Evolutionary conservation across 225 moss, liverwort and hornwort genomes (phyloP).

Genomic region (Bryoerythrophyllum caledonicum): DNA sequence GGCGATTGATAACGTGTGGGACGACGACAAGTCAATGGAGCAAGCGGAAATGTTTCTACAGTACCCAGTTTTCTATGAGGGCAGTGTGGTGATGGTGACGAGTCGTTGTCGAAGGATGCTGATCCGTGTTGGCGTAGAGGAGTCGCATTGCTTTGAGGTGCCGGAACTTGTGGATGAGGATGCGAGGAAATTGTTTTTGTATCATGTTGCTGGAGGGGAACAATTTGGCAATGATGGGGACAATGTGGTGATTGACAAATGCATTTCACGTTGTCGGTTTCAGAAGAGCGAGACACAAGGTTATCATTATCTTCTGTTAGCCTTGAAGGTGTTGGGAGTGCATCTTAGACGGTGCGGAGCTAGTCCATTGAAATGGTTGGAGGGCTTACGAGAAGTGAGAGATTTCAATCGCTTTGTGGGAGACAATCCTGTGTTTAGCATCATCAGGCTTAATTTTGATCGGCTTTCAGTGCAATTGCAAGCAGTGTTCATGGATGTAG

Average conservation of each 20-base stretch:
- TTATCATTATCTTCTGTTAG: not conserved
- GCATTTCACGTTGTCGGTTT: not conserved
- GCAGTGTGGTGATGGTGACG: slow-evolving; percentile 10
- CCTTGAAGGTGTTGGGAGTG: slow-evolving; percentile 5
- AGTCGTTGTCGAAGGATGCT: not conserved
- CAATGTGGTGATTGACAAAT: not conserved
- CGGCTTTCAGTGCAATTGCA: not conserved
- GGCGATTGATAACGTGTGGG: too few species aligned
- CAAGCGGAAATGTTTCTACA: not conserved
- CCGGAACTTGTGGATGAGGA: too few species aligned
- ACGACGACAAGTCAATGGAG: not conserved
- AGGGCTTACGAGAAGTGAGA: not conserved
- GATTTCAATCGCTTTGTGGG: not conserved
- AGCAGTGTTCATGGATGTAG: slow-evolving; percentile 14
- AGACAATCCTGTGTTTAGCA: not conserved
- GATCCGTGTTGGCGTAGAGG: too few species aligned
- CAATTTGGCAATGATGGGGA: not conserved
- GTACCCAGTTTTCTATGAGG: not conserved
- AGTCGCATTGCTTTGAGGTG: not conserved
- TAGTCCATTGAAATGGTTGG: not conserved
- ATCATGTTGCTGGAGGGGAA: not conserved
- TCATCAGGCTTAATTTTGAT: not conserved
- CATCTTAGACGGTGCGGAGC: not conserved
- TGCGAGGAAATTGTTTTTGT: too few species aligned
- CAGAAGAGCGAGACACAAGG: not conserved